These are phyloP conservation scores for Blepharisma japonicum DNA, from an alignment of 73 alveolate genomes.

Conservation along the genomic window DNA sequence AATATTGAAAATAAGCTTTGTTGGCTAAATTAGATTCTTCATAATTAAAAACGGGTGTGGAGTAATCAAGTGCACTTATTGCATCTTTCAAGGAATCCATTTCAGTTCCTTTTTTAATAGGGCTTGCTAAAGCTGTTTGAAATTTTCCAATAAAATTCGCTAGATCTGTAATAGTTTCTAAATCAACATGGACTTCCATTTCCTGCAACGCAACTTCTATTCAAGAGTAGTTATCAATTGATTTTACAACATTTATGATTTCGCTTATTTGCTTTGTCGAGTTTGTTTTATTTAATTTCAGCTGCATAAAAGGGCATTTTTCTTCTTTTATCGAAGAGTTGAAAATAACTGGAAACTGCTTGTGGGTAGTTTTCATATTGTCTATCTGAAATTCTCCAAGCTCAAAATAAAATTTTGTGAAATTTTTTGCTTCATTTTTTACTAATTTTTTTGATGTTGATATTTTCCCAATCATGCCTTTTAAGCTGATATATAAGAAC, in stretches of 20 bases:
- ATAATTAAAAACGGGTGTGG: not conserved
- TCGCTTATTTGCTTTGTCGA: not conserved
- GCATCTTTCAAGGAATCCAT: not conserved
- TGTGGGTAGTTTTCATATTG: not conserved
- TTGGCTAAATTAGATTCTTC: not conserved
- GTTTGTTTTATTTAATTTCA: not conserved
- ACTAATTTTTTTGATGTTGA: not conserved
- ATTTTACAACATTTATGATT: not conserved
- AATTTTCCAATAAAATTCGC: not conserved
- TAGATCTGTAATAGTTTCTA: constrained; percentile 10
- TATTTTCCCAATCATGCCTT: not conserved
- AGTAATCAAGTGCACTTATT: not conserved
- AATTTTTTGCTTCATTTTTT: not conserved
- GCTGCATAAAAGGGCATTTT: not conserved
- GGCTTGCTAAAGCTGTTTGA: not conserved
- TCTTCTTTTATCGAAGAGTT: not conserved
- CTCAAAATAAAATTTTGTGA: not conserved
- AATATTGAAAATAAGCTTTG: constrained; percentile 27
- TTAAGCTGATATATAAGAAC: constrained; percentile 46
- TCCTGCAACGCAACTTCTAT: not conserved
- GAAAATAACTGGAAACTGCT: constrained; percentile 9
- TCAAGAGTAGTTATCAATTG: not conserved
- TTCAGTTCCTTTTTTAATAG: not conserved
- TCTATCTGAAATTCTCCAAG: constrained; percentile 28
- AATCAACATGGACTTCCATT: not conserved